Percentiles rank a stretch among this genome's conserved stretches.
Conservation (phyloP, 495 filamentous ascomycete genomes). For the Collariella sp. region DNA sequence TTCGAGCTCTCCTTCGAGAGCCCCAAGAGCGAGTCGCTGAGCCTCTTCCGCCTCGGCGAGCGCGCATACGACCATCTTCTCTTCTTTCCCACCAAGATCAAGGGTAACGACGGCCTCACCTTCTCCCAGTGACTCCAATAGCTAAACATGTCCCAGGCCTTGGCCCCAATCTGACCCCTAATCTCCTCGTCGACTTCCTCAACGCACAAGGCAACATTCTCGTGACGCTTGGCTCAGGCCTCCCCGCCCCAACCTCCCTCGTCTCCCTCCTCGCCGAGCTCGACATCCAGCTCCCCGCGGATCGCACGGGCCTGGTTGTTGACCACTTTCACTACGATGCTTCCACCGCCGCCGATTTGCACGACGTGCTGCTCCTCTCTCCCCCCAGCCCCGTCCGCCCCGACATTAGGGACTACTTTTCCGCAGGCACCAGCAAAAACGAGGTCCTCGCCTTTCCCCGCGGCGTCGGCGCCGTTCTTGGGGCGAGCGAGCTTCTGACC, state of each 20-base stretch:
- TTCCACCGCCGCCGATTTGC: constrained; percentile 63
- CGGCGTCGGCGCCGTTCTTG: constrained; percentile 71
- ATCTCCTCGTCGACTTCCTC: constrained; percentile 81
- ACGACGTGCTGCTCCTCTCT: constrained; percentile 78
- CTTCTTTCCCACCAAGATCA: constrained; percentile 77
- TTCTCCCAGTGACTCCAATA: background rate
- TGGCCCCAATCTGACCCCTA: constrained; percentile 78
- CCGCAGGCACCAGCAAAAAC: constrained; percentile 42
- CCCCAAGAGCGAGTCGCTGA: constrained; percentile 73
- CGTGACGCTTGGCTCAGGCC: constrained; percentile 69
- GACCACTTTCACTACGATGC: constrained; percentile 95
- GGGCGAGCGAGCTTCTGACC: constrained; percentile 63
- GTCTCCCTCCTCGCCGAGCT: constrained; percentile 82
- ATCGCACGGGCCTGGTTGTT: constrained; percentile 71
- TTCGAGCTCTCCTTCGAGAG: constrained; percentile 73
- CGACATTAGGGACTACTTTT: constrained; percentile 74
- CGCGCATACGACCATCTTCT: constrained; percentile 83
- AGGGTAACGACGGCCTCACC: constrained; percentile 48
- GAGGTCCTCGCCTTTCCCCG: constrained; percentile 68
- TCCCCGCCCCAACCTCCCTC: constrained; percentile 64
- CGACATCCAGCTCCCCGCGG: constrained; percentile 79
- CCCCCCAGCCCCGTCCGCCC: constrained; percentile 51
- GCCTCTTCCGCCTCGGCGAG: constrained; percentile 81
- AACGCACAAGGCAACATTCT: constrained; percentile 89
- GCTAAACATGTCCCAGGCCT: constrained; percentile 53